Evolutionary conservation across 768 basidiomycete genomes (phyloP), one percentile per base, ranked within the genome.

Genomic region (Phylloporus arenicola): DNA sequence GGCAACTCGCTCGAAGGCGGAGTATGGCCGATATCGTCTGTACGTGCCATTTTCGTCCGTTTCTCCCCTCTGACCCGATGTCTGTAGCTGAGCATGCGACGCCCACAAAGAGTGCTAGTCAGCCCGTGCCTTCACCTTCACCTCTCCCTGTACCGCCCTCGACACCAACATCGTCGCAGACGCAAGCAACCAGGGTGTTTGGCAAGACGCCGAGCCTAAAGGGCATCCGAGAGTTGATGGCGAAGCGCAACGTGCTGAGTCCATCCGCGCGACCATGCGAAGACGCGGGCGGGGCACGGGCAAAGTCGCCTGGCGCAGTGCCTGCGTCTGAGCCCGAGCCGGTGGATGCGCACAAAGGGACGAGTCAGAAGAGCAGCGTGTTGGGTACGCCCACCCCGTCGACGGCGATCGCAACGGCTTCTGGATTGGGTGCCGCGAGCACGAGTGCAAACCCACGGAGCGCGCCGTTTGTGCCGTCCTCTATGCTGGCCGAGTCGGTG

Each of bases 121-220:
- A 42, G 29, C 16, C n/a, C 4, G 29, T 20, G 16, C 3, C 6
- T 3, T 24, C 35, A 6, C 33, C 47, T 0, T 20, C 33, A 14
- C 6, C 27, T 5, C 27, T 29, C 5, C 9, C 27, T 29, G 8
- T 29, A 10, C 9, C 27, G 6, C 9, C 27, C 27, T 35, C 43
- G 25, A 54, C 52, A 11, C 0, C 46, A 19, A 1, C 54, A 3
- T 22, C 37, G 27, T 17, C 40, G n/a, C 45, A 33, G 20, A 16
- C 34, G n/a, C 48, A 33, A 14, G 12, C n/a, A 8, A 34, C 42
- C 14, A 27, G 27, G 17, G 3, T 6, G 33, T 2, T 54, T 12
- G 51, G 33, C 10, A 49, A 17, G n/a, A 45, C 47, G 11, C 51
- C 56, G 27, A 64, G 63, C 35, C 43, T 63, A 45, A 45, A 55